phyloP scores from a whole-genome alignment of 768 basidiomycete genomes.

The Podaxis pistillaris region DNA sequence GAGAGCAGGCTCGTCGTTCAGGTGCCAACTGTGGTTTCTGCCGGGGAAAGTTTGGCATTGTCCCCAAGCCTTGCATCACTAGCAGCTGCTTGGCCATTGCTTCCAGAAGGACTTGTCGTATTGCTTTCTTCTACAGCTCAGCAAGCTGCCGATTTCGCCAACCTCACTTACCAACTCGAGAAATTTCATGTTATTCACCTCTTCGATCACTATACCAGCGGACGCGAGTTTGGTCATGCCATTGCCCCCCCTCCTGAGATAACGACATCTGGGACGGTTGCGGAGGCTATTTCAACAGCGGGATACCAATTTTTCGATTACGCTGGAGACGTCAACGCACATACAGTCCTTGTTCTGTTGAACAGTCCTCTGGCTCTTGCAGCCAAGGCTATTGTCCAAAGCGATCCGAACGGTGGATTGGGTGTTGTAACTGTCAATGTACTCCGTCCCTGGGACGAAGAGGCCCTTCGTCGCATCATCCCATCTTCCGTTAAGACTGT shows the following conservation, averaged over 20 bases:
- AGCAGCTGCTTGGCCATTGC: constrained; percentile 52
- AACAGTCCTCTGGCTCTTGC: constrained; percentile 77
- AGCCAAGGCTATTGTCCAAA: constrained; percentile 48
- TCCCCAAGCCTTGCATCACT: constrained; percentile 77
- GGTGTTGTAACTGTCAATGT: constrained; percentile 74
- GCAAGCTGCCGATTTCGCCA: constrained; percentile 76
- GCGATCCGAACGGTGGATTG: constrained; percentile 40
- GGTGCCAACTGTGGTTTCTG: constrained; percentile 70
- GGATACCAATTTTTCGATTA: constrained; percentile 83
- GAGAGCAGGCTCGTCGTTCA: constrained; percentile 77
- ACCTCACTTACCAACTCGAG: constrained; percentile 69
- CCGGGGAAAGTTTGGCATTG: constrained; percentile 65
- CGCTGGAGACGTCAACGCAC: constrained; percentile 60
- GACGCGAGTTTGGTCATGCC: constrained; percentile 71
- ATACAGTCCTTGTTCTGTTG: constrained; percentile 64
- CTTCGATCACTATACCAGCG: constrained; percentile 82
- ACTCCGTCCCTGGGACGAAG: constrained; percentile 80
- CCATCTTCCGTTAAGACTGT: constrained; percentile 59
- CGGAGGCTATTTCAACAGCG: constrained; percentile 48
- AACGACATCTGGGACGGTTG: constrained; percentile 33
- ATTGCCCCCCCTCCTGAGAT: constrained; percentile 36
- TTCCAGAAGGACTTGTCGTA: constrained; percentile 68
- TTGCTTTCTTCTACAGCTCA: constrained; percentile 83
- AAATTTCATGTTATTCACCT: constrained; percentile 79
- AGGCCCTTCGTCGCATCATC: constrained; percentile 55